Base-by-base conservation (phyloP, 192 early-diverging fungal species). In the Umbelopsis vinacea region DNA sequence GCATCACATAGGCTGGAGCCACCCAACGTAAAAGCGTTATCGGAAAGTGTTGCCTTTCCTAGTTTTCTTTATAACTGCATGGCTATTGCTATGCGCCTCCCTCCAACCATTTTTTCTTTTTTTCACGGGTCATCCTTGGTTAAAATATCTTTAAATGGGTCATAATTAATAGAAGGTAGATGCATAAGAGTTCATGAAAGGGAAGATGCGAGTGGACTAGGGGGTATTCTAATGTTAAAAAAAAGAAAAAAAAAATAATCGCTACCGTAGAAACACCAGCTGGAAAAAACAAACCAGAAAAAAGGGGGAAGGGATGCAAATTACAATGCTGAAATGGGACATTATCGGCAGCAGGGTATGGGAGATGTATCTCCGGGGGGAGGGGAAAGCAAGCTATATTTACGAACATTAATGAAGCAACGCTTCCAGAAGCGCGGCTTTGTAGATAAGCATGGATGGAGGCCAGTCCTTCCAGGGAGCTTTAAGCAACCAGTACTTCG, bases 371-470 rank as follows among this genome's bases (percentile, higher is more conserved):
- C 12, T 10, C 12, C n/a, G n/a, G n/a, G 46, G 10, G 46, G 46
- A 17, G 46, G 48, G n/a, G n/a, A 17, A n/a, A 50, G 48, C 48
- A 50, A 2, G 48, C 48, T 50, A 3, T 50, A 54, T 54, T 63
- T 8, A 37, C 6, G 17, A 38, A 37, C 33, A 63, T 37, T 37
- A 37, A 6, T 43, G 40, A n/a, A 43, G 40, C 40, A 19, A 14
- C 57, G 57, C 57, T 63, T 63, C 57, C 57, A 63, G 57, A 63
- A 63, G 57, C 29, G 26, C 57, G 57, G 4, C 8, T 37, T 2
- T 63, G 26, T 3, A 19, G 12, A 3, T 35, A 19, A 37, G 33
- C 14, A 29, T 35, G 57, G 11, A 29, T 35, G 57, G 48, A 50
- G 1, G 5, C 48, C 19, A 21, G 48, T 50, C 19, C 48, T 50